Base-by-base conservation (phyloP, 495 filamentous ascomycete species). In the Hypoxylon fuscum region DNA sequence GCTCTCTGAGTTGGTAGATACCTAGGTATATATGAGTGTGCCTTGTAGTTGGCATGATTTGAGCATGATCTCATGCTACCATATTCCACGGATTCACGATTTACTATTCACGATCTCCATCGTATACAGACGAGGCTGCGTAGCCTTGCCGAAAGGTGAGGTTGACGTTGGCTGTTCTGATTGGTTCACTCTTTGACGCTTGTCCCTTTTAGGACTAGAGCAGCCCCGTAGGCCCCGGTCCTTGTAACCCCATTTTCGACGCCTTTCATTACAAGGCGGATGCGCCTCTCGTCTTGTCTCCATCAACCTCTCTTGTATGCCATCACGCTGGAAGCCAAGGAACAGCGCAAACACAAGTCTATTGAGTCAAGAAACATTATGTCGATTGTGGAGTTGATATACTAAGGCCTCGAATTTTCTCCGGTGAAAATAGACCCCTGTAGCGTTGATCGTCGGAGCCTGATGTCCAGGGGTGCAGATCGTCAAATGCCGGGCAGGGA, bases 141-240 rank as follows among this genome's bases (percentile, higher is more conserved):
- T 15, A 59, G 55, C 62, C 62, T 52, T 38, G 31, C 21, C 49
- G 10, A 51, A 41, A 18, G 44, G 21, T 59, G 62, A 59, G 18
- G 62, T 65, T 43, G 14, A 2, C 17, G 12, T 8, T 1, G n/a
- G 34, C 42, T 45, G 23, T 46, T 60, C 41, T 56, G 18, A 56
- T 66, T 66, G 62, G 62, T 55, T 50, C 17, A 37, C 0, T 5
- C 0, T 5, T 45, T 35, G 2, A 29, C 20, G 5, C 38, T 51
- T 51, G 14, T 1, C 25, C 41, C 5, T 1, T 14, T 44, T 46
- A 11, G 21, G 40, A n/a, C 9, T 60, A 66, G 62, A 23, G 18
- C 15, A 0, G 29, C 22, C 45, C 34, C 31, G 37, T 38, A 38
- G 5, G n/a, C n/a, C 31, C 31, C 35, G n/a, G 5, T 5, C 25